Evolutionary conservation across 2,329 filamentous ascomycete genomes (phyloP), one percentile per base, ranked within the genome.

Genomic region (Penicillium corylophilum): DNA sequence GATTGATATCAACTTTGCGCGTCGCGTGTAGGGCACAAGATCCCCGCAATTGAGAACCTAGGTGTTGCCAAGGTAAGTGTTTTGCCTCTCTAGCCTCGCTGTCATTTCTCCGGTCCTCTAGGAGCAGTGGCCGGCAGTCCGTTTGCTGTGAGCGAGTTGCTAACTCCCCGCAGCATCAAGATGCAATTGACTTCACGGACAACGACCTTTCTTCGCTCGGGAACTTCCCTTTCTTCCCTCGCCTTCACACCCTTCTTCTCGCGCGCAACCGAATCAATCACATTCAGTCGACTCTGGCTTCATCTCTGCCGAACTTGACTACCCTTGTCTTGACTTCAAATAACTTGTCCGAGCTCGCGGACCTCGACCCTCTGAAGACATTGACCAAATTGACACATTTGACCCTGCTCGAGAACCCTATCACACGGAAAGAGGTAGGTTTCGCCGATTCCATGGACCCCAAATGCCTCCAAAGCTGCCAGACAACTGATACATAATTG

Each of bases 151-250:
- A 4, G 31, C 33, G 12, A 3, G 16, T 20, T 50, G 28, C 46
- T 62, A 44, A 63, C 40, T 8, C 15, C n/a, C 41, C n/a, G 13
- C 31, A 95, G 90, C 90, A 92, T 65, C 91, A 95, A 82, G 94
- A 97, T 79, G 86, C 90, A 61, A 95, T 99, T 80, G 94, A 99
- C 77, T 87, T 99, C 67, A 97, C 94, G 74, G 94, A 99, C 80
- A 99, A 99, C 74, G 92, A 96, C 74, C 93, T 99, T 67, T 85
- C 89, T 64, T 80, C 87, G 44, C 83, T 99, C 58, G 87, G 86
- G 60, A 96, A 96, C 77, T 96, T 99, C 71, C 94, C 94, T 3
- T 84, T 95, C 45, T 93, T 89, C 50, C 92, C 90, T 41, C 88
- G 94, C 62, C 80, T 97, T 65, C 88, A 85, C 63, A 95, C 90